phyloP scores from a whole-genome alignment of 129 eudicot genomes.

The Lactuca saligna region DNA sequence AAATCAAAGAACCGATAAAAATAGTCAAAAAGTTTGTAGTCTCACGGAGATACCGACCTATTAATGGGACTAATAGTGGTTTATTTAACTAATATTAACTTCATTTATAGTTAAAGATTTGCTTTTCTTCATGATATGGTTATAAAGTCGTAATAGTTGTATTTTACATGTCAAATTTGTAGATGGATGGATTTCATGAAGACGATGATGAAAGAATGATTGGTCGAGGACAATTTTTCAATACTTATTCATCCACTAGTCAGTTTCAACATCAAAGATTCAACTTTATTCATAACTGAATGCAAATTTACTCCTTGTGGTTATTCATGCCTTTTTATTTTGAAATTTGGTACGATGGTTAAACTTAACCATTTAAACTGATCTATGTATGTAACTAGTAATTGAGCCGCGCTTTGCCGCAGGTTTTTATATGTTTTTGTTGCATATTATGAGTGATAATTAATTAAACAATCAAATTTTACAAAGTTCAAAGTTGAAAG shows the following conservation, averaged over 20 bases:
- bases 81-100: background rate
- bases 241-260: constrained; percentile 17
- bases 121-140: constrained; percentile 9
- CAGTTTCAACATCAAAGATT: constrained; percentile 37
- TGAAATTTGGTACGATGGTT: constrained; percentile 1
- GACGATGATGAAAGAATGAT: constrained; percentile 36
- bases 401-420: no score
- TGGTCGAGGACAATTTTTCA: constrained; percentile 36
- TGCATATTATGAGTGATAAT: no score
- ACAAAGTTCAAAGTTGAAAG: no score
- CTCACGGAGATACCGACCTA: background rate
- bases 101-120: background rate
- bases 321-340: background rate
- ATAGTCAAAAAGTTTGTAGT: constrained; percentile 3
- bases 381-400: constrained; percentile 1
- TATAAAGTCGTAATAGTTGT: background rate
- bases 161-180: constrained; percentile 15
- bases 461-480: no score
- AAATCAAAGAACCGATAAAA: background rate
- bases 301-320: background rate
- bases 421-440: no score
- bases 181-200: constrained; percentile 64
- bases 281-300: constrained; percentile 26
- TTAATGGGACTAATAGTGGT: background rate
- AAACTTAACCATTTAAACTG: background rate